Percentiles rank a stretch among this genome's conserved stretches.
phyloP scores from a whole-genome alignment of 2,329 filamentous ascomycete species.

The Botrytis sinoallii region DNA sequence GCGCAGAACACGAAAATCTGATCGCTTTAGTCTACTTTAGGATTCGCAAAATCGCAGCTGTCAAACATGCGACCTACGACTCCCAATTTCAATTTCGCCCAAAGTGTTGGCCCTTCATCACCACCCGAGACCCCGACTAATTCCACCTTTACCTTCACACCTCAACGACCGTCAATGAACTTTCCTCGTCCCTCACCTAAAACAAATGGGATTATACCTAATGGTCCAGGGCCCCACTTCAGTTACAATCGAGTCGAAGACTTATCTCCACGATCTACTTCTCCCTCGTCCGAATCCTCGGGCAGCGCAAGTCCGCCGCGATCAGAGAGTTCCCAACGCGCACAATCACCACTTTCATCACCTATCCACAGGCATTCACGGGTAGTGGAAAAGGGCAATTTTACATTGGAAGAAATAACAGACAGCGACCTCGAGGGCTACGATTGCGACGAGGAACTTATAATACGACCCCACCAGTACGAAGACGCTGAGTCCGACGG shows the following conservation, averaged over 20 bases:
- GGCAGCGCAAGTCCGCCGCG: conserved; percentile 30
- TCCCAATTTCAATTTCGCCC: conserved; percentile 42
- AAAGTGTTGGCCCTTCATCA: conserved; percentile 44
- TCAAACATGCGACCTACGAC: conserved; percentile 43
- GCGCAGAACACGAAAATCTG: not conserved
- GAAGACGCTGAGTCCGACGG: conserved; percentile 37
- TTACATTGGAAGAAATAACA: conserved; percentile 36
- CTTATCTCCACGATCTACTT: conserved; percentile 42
- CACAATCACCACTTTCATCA: conserved; percentile 20
- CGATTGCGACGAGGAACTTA: conserved; percentile 33
- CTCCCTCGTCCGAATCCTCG: conserved; percentile 30
- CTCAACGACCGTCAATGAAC: conserved; percentile 31
- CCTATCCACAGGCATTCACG: conserved; percentile 16
- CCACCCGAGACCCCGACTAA: conserved; percentile 48
- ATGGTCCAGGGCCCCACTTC: conserved; percentile 37
- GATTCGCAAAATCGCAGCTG: conserved; percentile 15
- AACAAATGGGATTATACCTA: conserved; percentile 44
- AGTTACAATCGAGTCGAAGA: conserved; percentile 39
- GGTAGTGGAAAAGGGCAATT: conserved; percentile 31
- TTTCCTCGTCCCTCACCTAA: conserved; percentile 31
- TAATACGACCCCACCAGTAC: conserved; percentile 37
- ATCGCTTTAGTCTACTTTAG: not conserved
- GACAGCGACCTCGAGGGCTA: conserved; percentile 34
- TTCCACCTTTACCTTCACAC: conserved; percentile 34
- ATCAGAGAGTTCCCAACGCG: conserved; percentile 31